Conservation (phyloP, 306 rosid species). For the Sindora glabra region DNA sequence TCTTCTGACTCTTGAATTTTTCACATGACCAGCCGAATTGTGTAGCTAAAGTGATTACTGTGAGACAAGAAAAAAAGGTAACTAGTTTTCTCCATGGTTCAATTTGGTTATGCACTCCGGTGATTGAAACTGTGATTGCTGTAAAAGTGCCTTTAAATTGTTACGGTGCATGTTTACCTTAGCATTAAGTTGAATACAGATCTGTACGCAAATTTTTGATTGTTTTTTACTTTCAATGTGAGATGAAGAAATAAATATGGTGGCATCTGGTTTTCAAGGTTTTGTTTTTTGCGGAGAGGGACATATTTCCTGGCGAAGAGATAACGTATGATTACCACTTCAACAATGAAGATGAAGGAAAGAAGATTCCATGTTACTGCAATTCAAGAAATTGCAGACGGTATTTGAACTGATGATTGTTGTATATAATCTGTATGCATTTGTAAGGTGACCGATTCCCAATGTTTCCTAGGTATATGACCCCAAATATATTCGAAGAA, state of each 20-base stretch:
- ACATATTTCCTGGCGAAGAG: slow-evolving; percentile 70
- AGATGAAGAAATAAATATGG: neutral
- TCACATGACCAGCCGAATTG: slow-evolving; percentile 58
- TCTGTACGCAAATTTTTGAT: neutral
- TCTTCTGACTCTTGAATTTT: slow-evolving; percentile 2
- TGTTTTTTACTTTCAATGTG: neutral
- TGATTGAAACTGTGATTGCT: neutral
- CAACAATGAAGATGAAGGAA: slow-evolving; percentile 68
- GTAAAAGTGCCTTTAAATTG: neutral
- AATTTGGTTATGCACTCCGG: neutral
- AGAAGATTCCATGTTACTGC: slow-evolving; percentile 66
- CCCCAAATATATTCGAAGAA: no score
- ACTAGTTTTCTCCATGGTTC: neutral
- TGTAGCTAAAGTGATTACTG: slow-evolving; percentile 53
- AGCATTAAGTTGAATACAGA: neutral
- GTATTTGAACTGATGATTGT: slow-evolving; percentile 34
- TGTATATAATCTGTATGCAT: neutral
- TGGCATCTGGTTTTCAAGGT: slow-evolving; percentile 37
- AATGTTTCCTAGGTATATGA: no score
- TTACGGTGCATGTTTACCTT: neutral
- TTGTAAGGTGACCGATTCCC: no score
- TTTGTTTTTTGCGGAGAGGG: slow-evolving; percentile 61
- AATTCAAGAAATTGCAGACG: slow-evolving; percentile 64
- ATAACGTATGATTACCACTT: slow-evolving; percentile 66
- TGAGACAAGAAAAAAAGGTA: slow-evolving; percentile 65